These are phyloP conservation scores for Acacia pycnantha DNA, from an alignment of 331 rosid genomes.

Conservation along the genomic window DNA sequence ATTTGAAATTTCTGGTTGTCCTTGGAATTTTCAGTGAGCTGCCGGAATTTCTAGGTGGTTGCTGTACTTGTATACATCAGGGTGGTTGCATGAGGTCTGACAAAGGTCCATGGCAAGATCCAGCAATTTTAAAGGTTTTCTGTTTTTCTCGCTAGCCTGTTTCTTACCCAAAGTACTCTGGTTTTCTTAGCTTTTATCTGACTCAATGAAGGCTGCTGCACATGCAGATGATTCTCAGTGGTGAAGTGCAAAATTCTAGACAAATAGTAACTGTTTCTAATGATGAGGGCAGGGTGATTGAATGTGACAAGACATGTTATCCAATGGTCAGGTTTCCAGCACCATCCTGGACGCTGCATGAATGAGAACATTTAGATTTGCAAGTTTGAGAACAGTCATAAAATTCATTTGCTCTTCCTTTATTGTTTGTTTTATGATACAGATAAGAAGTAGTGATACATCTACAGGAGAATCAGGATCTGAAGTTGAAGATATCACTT, in stretches of 20 bases:
- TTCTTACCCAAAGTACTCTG: background rate
- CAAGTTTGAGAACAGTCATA: background rate
- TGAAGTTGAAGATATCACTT: conserved; percentile 81
- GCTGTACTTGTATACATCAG: conserved; percentile 68
- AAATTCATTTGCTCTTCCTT: conserved; percentile 21
- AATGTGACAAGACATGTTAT: conserved; percentile 59
- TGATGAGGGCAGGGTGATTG: conserved; percentile 52
- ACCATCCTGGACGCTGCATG: background rate
- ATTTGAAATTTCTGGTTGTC: conserved; percentile 22
- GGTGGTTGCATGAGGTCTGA: conserved; percentile 89
- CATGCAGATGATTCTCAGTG: conserved; percentile 69
- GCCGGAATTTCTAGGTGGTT: conserved; percentile 88
- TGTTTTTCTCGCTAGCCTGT: conserved; percentile 3
- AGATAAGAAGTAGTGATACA: conserved; percentile 82
- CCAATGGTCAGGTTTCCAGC: conserved; percentile 45
- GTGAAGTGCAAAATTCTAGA: conserved; percentile 68
- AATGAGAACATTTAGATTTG: background rate
- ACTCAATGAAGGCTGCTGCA: conserved; percentile 24
- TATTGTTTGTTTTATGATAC: conserved; percentile 21
- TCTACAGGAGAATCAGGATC: conserved; percentile 93
- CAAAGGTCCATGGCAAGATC: conserved; percentile 94
- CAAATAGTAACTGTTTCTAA: conserved; percentile 69
- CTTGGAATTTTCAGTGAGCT: conserved; percentile 64
- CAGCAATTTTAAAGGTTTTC: conserved; percentile 71
- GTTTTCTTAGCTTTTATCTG: conserved; percentile 8